These are phyloP conservation scores for Xylaria nigripes DNA, from an alignment of 495 filamentous ascomycete genomes.

Conservation along the genomic window DNA sequence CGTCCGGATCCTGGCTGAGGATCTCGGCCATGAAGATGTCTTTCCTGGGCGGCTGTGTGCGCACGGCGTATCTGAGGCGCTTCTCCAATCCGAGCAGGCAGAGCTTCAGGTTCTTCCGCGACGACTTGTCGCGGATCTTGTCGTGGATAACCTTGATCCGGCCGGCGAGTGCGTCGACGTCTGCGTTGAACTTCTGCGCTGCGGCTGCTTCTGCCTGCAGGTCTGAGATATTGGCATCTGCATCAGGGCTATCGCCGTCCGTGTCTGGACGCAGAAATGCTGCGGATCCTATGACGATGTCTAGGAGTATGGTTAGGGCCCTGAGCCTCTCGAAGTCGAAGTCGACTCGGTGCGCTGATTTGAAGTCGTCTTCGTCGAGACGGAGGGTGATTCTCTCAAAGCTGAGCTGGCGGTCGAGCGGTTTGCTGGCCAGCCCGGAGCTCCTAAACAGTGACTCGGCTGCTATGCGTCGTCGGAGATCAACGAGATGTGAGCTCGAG, in stretches of 20 bases:
- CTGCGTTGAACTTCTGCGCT: conserved; percentile 51
- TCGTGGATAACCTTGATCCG: conserved; percentile 59
- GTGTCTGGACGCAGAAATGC: conserved; percentile 15
- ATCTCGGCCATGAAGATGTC: conserved; percentile 41
- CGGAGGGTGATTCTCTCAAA: conserved; percentile 44
- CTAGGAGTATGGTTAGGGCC: conserved; percentile 56
- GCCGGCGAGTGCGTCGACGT: conserved; percentile 57
- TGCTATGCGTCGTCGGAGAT: conserved; percentile 65
- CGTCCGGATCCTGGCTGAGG: conserved; percentile 22
- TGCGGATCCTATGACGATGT: conserved; percentile 65
- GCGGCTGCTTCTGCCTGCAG: conserved; percentile 26
- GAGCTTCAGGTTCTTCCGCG: conserved; percentile 64
- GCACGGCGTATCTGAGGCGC: conserved; percentile 59
- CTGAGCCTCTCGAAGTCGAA: conserved; percentile 57
- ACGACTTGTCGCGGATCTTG: conserved; percentile 64
- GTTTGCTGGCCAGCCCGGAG: conserved; percentile 34
- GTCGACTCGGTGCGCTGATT: conserved; percentile 32
- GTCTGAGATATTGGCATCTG: background rate
- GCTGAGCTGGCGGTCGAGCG: conserved; percentile 39
- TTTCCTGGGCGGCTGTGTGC: conserved; percentile 55
- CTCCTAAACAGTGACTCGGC: conserved; percentile 59
- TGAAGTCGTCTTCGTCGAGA: conserved; percentile 41
- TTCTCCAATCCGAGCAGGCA: conserved; percentile 62
- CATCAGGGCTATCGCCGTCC: background rate
- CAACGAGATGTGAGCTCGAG: conserved; percentile 44